Conservation (phyloP, 352 stramenopile species). For the Pythium insidiosum region DNA sequence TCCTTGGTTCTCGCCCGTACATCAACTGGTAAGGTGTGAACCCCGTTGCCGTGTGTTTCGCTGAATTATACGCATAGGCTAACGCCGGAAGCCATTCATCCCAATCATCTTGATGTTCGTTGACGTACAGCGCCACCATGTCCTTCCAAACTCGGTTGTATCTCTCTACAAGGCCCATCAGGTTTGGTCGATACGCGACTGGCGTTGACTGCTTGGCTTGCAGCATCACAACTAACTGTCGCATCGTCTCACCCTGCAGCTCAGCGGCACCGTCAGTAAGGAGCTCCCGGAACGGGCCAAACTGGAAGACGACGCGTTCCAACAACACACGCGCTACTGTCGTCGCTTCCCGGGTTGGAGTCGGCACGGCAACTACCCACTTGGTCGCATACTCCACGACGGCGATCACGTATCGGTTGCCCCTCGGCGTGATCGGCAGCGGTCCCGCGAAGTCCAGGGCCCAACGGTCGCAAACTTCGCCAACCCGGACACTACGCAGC, state of each 20-base stretch:
- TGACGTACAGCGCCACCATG: background rate
- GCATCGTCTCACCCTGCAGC: background rate
- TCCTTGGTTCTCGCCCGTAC: background rate
- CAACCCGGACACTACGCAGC: background rate
- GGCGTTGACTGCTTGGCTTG: slow-evolving; percentile 1
- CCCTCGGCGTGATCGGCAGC: background rate
- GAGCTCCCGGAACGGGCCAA: background rate
- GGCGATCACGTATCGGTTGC: background rate
- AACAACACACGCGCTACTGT: background rate
- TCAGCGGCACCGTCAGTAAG: background rate
- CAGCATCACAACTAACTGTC: background rate
- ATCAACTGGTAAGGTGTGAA: background rate
- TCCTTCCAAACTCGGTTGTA: slow-evolving; percentile 1
- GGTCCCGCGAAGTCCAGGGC: background rate
- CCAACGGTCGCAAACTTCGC: background rate
- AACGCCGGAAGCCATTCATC: background rate
- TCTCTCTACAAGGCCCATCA: background rate
- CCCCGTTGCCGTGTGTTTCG: background rate
- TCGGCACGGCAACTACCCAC: background rate
- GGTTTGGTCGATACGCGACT: background rate
- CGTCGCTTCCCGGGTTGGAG: background rate
- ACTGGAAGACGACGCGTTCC: background rate
- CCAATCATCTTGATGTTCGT: background rate
- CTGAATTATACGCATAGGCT: background rate
- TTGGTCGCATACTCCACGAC: background rate